Evolutionary conservation across 805 yeast genomes (phyloP).

Genomic region (Ogataea haglerorum): DNA sequence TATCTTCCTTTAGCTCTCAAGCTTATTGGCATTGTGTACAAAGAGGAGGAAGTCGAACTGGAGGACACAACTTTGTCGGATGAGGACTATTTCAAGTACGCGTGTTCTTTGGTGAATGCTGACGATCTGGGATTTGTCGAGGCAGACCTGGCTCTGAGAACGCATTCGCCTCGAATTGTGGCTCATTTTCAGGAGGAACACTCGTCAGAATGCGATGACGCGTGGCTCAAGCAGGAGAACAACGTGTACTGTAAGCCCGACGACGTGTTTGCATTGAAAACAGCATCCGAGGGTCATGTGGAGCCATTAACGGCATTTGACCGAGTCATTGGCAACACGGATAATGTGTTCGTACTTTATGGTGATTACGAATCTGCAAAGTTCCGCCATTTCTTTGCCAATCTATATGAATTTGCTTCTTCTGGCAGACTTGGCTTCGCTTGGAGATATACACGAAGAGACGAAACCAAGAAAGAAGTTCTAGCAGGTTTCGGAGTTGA

Average conservation of each 20-base stretch:
- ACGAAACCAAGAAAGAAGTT: conserved; percentile 22
- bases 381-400: conserved; percentile 55
- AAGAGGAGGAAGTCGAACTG: conserved; percentile 26
- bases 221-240: conserved; percentile 53
- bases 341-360: conserved; percentile 48
- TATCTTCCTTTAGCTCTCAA: conserved; percentile 34
- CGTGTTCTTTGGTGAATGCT: conserved; percentile 16
- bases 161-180: conserved; percentile 58
- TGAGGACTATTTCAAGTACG: conserved; percentile 23
- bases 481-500: conserved; percentile 67
- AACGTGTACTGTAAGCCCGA: conserved; percentile 58
- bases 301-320: conserved; percentile 47
- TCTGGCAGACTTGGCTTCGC: conserved; percentile 67
- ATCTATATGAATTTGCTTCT: conserved; percentile 56
- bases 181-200: conserved; percentile 50
- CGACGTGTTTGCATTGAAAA: conserved; percentile 76
- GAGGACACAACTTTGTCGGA: conserved; percentile 25
- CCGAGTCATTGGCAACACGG: conserved; percentile 53
- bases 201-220: conserved; percentile 28
- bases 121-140: conserved; percentile 31
- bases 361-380: conserved; percentile 54
- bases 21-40: conserved; percentile 25
- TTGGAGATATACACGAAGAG: conserved; percentile 63
- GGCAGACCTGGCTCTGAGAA: conserved; percentile 44
- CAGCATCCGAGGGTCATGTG: conserved; percentile 32